Conservation (phyloP, 345 rosid species). For the Hirschfeldia incana region DNA sequence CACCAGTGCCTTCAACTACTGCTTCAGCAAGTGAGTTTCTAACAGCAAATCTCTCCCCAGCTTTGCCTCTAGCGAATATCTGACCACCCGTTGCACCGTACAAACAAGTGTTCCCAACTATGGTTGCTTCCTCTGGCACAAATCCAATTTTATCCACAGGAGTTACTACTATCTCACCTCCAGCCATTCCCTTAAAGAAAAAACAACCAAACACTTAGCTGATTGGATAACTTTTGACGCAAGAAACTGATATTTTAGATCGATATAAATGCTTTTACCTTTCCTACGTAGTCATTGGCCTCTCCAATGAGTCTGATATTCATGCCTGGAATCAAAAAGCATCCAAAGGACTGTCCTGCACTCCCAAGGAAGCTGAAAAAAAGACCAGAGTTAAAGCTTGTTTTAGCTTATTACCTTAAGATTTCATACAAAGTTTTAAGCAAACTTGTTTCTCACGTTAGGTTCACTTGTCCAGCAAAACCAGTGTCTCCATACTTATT, state of each 20-base stretch:
- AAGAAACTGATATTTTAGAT: conserved; percentile 1
- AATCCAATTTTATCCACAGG: conserved; percentile 79
- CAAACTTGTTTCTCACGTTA: conserved; percentile 58
- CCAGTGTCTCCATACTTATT: conserved; percentile 98
- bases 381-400: conserved; percentile 23
- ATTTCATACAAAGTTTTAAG: neutral
- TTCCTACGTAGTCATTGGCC: conserved; percentile 96
- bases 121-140: conserved; percentile 88
- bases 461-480: conserved; percentile 94
- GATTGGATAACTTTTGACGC: neutral
- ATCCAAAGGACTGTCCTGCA: conserved; percentile 96
- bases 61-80: conserved; percentile 89
- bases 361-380: conserved; percentile 79
- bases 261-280: conserved; percentile 52
- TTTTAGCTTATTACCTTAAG: conserved; percentile 26
- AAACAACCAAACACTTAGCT: conserved; percentile 24
- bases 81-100: conserved; percentile 99
- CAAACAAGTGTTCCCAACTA: conserved; percentile 95
- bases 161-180: conserved; percentile 90
- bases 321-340: conserved; percentile 99
- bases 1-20: conserved; percentile 99
- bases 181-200: conserved; percentile 86
- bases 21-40: conserved; percentile 97
- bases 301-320: conserved; percentile 87
- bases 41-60: conserved; percentile 98